Base-by-base conservation (phyloP, 2,329 filamentous ascomycete species). In the Intubia oerlemansii region DNA sequence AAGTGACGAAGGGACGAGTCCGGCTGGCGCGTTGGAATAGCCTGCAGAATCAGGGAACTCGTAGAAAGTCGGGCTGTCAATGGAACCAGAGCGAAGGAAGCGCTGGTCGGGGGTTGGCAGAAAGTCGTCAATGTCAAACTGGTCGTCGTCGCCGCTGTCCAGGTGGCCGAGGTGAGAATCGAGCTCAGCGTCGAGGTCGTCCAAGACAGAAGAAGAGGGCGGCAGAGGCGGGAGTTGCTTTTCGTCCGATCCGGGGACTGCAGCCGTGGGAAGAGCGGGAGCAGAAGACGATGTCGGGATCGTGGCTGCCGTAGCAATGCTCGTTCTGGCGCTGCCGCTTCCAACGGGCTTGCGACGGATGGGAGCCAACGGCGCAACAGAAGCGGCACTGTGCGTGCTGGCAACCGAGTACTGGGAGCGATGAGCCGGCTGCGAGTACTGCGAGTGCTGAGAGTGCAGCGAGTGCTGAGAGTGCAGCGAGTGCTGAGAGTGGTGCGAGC, bases 41-140 rank as follows among this genome's bases (percentile, higher is more conserved):
- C 8, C 11, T 6, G 16, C 15, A 14, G 27, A 7, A 24, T 25
- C 25, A 28, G 59, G 57, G 40, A 65, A 67, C 41, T 67, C 62
- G 57, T 71, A 70, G 27, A 71, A 48, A 18, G 63, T 69, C 35
- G 65, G 66, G 43, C 65, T 70, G 44, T 71, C 65, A 31, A 67
- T 44, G 10, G 63, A 61, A 39, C 49, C 60, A 18, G 59, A 57
- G 35, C 65, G 54, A n/a, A 54, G 53, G 42, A 63, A 66, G 28
- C 63, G 49, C 35, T 57, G 54, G 27, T 59, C 58, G n/a, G 62
- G 59, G 35, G 53, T 52, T 24, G 54, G 50, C 14, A 61, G 48
- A 41, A 48, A 21, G 48, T 46, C 42, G 32, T 46, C 41, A 24
- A 50, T 40, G 22, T 33, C 29, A 4, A 22, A 14, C 8, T 27